These are phyloP conservation scores for Elsinoe ampelina DNA, from an alignment of 2,329 filamentous ascomycete genomes.

Conservation along the genomic window DNA sequence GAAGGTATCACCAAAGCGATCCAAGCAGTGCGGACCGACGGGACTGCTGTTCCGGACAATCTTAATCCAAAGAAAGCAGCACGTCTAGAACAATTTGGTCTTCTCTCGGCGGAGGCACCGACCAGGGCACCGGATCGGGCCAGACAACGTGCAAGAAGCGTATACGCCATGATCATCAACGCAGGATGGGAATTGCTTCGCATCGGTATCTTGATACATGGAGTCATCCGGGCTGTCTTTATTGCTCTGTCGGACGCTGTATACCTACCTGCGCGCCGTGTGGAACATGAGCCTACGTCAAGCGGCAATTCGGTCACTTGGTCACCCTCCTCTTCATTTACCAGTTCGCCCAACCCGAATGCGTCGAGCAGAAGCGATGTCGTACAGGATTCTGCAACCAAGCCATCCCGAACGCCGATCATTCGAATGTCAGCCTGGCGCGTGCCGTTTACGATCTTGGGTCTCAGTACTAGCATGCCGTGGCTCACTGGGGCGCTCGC, in stretches of 20 bases:
- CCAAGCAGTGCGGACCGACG: conserved; percentile 30
- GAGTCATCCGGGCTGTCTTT: conserved; percentile 53
- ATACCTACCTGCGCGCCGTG: conserved; percentile 50
- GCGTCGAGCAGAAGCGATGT: conserved; percentile 9
- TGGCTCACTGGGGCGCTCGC: conserved; percentile 73
- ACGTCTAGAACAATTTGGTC: conserved; percentile 49
- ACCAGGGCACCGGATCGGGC: conserved; percentile 7
- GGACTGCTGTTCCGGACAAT: conserved; percentile 22
- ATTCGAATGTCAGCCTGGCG: conserved; percentile 69
- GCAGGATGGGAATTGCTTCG: conserved; percentile 43
- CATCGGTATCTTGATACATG: conserved; percentile 40
- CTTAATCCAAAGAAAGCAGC: conserved; percentile 21
- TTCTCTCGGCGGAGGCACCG: conserved; percentile 34
- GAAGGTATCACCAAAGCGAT: conserved; percentile 68
- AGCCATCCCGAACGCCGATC: conserved; percentile 45
- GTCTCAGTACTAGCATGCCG: conserved; percentile 74
- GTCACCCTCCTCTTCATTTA: conserved; percentile 7
- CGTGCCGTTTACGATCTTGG: conserved; percentile 61
- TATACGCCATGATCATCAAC: background rate
- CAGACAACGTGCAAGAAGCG: background rate
- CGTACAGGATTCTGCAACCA: conserved; percentile 8
- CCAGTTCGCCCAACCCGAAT: conserved; percentile 22
- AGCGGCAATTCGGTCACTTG: background rate
- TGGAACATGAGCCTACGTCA: conserved; percentile 17
- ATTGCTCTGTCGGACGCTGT: conserved; percentile 57